Base-by-base conservation (phyloP, 495 filamentous ascomycete species). In the Margaritispora aquatica region DNA sequence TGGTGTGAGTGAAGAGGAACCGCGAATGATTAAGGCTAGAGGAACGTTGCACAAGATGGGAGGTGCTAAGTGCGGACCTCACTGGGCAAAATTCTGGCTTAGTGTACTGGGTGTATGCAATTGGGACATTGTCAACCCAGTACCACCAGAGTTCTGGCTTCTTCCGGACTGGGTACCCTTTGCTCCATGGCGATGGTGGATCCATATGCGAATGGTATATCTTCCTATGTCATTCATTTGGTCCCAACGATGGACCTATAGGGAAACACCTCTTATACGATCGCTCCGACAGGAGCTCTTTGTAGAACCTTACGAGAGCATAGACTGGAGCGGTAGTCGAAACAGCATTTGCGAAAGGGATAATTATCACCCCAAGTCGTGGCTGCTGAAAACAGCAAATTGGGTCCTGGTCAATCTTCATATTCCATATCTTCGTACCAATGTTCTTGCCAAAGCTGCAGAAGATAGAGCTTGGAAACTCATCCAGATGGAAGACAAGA, bases 181-280 rank as follows among this genome's bases (percentile, higher is more conserved):
- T 63, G 86, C 90, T 10, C 94, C 95, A 0, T 97, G 95, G 94
- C 79, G 91, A 49, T 98, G 94, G 94, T 98, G 94, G 94, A 90
- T 96, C 61, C 94, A 98, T 61, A 96, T 96, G 72, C 90, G 94
- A 17, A 84, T 87, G 69, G 93, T 98, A 27, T 96, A 92, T 70
- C 71, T 96, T 34, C 88, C 93, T 10, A 96, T 97, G 90, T 85
- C 87, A 13, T 97, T 86, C 65, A 76, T 97, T 38, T 96, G 86
- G 75, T 93, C 90, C 7, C 87, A 85, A 73, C 80, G 79, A 46
- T 95, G 85, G 79, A 78, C 80, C 11, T 84, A 83, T 58, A 88
- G 89, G 19, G 75, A 86, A 54, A 89, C 86, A 50, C 82, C 88
- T 10, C 62, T 93, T 1, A 89, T 87, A 51, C 79, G 77, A 17